These are phyloP conservation scores for Sarocladium brachiariae DNA, from an alignment of 2,329 filamentous ascomycete genomes.

Conservation along the genomic window DNA sequence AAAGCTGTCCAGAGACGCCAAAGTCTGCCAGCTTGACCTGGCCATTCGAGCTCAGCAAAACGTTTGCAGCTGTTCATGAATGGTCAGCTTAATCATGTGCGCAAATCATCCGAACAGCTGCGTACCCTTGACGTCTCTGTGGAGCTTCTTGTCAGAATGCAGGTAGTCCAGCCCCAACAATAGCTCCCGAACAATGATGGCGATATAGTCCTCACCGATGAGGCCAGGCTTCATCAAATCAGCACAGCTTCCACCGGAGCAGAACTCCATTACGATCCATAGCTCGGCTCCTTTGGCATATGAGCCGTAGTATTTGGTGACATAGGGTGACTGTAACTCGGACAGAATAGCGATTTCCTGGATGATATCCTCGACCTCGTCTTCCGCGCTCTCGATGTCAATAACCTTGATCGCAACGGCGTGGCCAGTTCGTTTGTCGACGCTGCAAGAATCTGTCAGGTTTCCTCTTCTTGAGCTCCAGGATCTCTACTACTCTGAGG, in stretches of 20 bases:
- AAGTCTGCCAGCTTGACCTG: slow-evolving; percentile 98
- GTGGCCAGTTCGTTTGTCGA: slow-evolving; percentile 88
- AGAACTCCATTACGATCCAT: slow-evolving; percentile 99
- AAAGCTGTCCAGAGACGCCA: slow-evolving; percentile 91
- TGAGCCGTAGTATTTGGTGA: slow-evolving; percentile 96
- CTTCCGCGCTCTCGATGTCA: slow-evolving; percentile 97
- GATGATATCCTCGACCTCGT: slow-evolving; percentile 99
- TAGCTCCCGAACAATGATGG: slow-evolving; percentile 87
- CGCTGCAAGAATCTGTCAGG: slow-evolving; percentile 41
- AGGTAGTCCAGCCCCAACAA: slow-evolving; percentile 87
- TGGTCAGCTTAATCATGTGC: neutral
- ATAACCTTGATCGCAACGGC: slow-evolving; percentile 98
- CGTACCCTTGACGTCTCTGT: slow-evolving; percentile 89
- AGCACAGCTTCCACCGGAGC: slow-evolving; percentile 90
- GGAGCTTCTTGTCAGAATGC: slow-evolving; percentile 91
- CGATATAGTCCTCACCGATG: slow-evolving; percentile 92
- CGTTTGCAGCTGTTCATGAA: slow-evolving; percentile 66
- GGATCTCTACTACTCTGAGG: neutral
- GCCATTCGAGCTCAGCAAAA: slow-evolving; percentile 79
- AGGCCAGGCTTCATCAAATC: slow-evolving; percentile 91
- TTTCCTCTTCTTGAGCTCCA: neutral
- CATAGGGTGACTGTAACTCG: slow-evolving; percentile 89
- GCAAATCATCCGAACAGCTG: neutral
- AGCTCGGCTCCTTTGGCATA: slow-evolving; percentile 93
- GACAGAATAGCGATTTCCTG: slow-evolving; percentile 97